Evolutionary conservation across 352 stramenopile genomes (phyloP).

Genomic region (Saprolegnia diclina): DNA sequence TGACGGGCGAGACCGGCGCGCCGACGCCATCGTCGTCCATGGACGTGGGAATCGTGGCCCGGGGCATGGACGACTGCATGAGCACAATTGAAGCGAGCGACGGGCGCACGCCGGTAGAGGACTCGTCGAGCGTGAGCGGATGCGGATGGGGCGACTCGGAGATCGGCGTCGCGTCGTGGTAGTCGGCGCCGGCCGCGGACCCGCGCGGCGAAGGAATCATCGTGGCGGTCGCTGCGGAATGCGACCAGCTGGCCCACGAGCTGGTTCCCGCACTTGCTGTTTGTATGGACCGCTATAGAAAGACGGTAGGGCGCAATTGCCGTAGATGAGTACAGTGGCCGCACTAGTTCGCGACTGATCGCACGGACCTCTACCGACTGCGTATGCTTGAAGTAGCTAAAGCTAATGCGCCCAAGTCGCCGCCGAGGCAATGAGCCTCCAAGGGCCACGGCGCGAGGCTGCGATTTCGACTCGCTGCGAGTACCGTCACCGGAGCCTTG

Average conservation of each 20-base stretch:
- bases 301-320: too few relatives aligned
- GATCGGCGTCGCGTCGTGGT: not conserved
- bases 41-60: not conserved
- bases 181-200: not conserved
- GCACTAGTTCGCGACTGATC: too few relatives aligned
- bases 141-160: not conserved
- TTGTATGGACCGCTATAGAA: not conserved
- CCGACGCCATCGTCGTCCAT: not conserved
- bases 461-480: too few relatives aligned
- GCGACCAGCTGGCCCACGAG: too few relatives aligned
- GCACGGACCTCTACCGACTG: too few relatives aligned
- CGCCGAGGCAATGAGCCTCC: too few relatives aligned
- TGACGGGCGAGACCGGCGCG: not conserved
- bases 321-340: too few relatives aligned
- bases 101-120: not conserved
- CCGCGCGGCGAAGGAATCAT: constrained; percentile 12
- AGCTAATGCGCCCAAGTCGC: too few relatives aligned
- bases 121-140: not conserved
- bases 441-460: too few relatives aligned
- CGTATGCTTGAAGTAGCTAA: too few relatives aligned
- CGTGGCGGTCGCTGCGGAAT: not conserved
- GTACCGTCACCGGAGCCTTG: too few relatives aligned
- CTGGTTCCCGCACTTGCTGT: not conserved
- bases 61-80: constrained; percentile 5
- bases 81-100: not conserved